A percentile compares a stretch with the other conserved stretches of the same genome.
Conservation (phyloP, 1,284 basidiomycete species). For the Tilletiaria anomala region DNA sequence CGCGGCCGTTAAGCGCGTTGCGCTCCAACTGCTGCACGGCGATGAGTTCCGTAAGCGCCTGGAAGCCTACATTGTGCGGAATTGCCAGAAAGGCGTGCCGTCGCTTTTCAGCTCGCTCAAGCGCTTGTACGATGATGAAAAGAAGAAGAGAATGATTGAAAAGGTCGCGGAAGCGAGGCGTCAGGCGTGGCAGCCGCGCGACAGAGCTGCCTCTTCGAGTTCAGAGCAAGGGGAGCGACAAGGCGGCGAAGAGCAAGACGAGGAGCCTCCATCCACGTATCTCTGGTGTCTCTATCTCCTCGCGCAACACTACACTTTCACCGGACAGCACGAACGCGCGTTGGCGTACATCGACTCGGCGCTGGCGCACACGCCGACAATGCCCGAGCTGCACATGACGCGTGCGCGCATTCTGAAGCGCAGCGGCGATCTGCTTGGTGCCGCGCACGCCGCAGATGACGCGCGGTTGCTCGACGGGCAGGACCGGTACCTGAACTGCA, state of each 20-base stretch:
- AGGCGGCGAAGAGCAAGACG: conserved; percentile 12
- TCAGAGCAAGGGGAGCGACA: too few species aligned
- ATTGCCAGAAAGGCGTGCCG: conserved; percentile 72
- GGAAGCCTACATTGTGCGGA: conserved; percentile 56
- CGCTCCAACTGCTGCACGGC: conserved; percentile 4
- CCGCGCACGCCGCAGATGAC: conserved; percentile 63
- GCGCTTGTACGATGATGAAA: conserved; percentile 55
- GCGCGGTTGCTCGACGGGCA: conserved; percentile 79
- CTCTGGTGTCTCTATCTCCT: conserved; percentile 94
- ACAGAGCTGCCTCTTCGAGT: neutral
- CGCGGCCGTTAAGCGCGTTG: conserved; percentile 15
- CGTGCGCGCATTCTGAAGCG: conserved; percentile 76
- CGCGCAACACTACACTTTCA: conserved; percentile 68
- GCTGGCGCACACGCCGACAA: conserved; percentile 71
- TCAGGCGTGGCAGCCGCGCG: conserved; percentile 10
- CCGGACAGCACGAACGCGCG: conserved; percentile 44
- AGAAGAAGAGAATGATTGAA: conserved; percentile 57
- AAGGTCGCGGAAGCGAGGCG: conserved; percentile 46
- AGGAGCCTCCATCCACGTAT: conserved; percentile 63
- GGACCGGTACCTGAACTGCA: conserved; percentile 89
- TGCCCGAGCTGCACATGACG: conserved; percentile 78
- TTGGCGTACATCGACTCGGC: conserved; percentile 55
- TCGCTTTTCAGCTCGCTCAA: conserved; percentile 90
- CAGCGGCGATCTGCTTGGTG: conserved; percentile 62
- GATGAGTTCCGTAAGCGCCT: conserved; percentile 57